phyloP scores from a whole-genome alignment of 192 early-diverging fungal species.

The Blastocladiella britannica region DNA sequence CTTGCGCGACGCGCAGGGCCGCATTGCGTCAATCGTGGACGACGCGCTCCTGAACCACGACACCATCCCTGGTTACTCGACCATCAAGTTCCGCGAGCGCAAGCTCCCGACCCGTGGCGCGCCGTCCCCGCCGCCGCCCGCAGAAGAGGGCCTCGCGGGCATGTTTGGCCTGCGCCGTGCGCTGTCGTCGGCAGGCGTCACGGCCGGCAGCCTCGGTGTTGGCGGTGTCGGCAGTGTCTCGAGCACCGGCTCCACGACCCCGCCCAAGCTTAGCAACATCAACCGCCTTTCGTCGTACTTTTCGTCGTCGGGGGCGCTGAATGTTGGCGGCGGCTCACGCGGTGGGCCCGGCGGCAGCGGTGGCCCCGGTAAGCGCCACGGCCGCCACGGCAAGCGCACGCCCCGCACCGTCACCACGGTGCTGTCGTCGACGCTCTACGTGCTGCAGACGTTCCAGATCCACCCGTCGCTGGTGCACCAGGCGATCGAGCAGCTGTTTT shows the following conservation, averaged over 20 bases:
- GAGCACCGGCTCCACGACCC: too few species aligned
- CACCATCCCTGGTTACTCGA: neutral
- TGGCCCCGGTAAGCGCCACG: neutral
- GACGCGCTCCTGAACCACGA: conserved; percentile 5
- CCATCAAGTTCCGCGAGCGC: neutral
- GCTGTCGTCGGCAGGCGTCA: too few species aligned
- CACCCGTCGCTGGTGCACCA: conserved; percentile 55
- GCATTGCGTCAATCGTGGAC: conserved; percentile 1
- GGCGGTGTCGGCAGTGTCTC: too few species aligned
- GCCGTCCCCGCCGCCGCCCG: neutral
- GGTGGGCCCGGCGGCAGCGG: too few species aligned
- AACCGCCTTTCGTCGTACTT: neutral
- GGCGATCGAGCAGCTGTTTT: conserved; percentile 51
- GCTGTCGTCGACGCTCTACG: conserved; percentile 39
- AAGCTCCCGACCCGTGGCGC: too few species aligned
- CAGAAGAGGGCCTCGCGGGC: too few species aligned
- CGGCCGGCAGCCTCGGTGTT: too few species aligned
- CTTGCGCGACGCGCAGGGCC: conserved; percentile 1
- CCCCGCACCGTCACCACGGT: conserved; percentile 54
- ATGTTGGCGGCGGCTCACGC: too few species aligned
- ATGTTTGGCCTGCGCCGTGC: too few species aligned
- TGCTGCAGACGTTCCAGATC: conserved; percentile 48
- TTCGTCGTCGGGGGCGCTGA: too few species aligned
- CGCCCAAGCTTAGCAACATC: too few species aligned
- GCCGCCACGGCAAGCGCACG: conserved; percentile 3